Evolutionary conservation across 768 basidiomycete genomes (phyloP).

Genomic region (Lentinula detonsa): DNA sequence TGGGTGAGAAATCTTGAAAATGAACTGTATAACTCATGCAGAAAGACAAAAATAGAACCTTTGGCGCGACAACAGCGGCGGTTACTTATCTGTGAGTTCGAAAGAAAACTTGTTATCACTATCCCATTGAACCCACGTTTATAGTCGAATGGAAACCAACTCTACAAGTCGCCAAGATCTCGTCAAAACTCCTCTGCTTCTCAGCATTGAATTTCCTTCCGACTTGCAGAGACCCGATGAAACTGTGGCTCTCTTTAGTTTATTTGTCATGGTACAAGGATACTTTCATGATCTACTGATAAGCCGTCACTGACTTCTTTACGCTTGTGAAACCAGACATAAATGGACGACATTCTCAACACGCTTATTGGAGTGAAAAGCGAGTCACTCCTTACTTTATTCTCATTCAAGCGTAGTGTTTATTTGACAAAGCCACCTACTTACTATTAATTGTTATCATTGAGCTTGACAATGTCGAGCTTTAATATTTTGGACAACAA

Average conservation of each 20-base stretch:
- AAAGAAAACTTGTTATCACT: background rate
- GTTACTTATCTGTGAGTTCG: background rate
- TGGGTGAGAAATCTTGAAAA: background rate
- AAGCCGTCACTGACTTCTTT: background rate
- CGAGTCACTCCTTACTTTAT: no score
- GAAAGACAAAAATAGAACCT: background rate
- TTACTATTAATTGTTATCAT: no score
- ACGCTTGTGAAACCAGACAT: background rate
- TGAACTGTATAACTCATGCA: background rate
- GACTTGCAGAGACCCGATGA: background rate
- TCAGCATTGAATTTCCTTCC: background rate
- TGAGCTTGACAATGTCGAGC: no score
- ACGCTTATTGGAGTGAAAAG: background rate
- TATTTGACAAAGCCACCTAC: background rate
- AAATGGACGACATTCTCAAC: background rate
- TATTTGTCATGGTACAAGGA: background rate
- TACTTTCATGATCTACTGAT: background rate
- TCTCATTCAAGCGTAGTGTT: background rate
- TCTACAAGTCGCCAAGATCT: background rate
- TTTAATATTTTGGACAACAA: no score
- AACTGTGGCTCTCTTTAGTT: background rate
- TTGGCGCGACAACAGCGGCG: background rate
- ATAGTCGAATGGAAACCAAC: background rate
- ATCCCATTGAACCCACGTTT: background rate
- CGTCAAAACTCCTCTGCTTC: background rate